Conservation (phyloP, 148 eudicot genomes). For the Pouteria glomerata region DNA sequence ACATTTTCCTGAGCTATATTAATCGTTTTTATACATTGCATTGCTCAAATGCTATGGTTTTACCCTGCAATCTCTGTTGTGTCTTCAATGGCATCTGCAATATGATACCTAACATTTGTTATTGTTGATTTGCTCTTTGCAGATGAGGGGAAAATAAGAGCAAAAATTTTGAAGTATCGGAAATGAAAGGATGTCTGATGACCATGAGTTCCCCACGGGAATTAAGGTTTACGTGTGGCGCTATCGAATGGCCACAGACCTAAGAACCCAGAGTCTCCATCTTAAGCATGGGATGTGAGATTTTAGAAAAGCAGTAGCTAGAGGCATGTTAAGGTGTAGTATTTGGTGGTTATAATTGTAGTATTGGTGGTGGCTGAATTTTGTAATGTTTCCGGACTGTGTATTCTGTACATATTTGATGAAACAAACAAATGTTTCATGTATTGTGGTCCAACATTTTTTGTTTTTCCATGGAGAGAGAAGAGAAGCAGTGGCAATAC, state of each 20-base stretch:
- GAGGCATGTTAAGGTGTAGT: not conserved
- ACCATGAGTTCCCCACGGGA: not conserved
- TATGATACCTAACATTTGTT: not conserved
- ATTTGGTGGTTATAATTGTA: conserved; percentile 7
- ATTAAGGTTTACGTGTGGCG: conserved; percentile 13
- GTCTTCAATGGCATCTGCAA: not conserved
- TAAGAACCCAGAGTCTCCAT: conserved; percentile 9
- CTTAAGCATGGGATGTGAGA: conserved; percentile 1
- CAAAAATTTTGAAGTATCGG: not conserved
- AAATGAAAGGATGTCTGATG: not conserved
- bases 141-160: not conserved
- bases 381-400: not conserved
- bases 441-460: not conserved
- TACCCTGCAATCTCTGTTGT: not conserved
- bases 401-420: conserved; percentile 15
- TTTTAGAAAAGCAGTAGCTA: not conserved
- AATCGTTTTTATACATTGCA: too few species aligned
- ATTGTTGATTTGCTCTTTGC: not conserved
- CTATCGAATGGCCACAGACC: conserved; percentile 5
- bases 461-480: not conserved
- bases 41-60: not conserved
- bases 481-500: not conserved
- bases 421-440: conserved; percentile 1
- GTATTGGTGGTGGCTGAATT: not conserved
- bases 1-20: not conserved